Evolutionary conservation across 176 grass and related monocot genomes (phyloP), one percentile per base, ranked within the genome.

Genomic region (Rhipidocladum racemiflorum): DNA sequence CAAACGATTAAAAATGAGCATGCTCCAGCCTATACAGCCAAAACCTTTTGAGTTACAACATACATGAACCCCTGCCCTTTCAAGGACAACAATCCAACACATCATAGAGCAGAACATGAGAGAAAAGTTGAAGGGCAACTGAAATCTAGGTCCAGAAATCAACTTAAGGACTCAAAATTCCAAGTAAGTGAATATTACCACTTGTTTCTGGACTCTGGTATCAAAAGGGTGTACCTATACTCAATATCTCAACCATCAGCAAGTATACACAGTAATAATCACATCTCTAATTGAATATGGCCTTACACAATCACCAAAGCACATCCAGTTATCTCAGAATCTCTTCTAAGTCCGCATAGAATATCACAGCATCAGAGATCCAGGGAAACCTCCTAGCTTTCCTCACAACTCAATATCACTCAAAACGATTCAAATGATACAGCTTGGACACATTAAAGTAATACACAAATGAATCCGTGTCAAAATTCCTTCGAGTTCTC

Each of bases 391-490:
- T 15, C 29, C 10, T 42, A 62, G 49, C 53, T 69, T 17, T 57
- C 24, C 40, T 81, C 39, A 25, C 15, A 50, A n/a, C n/a, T n/a
- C n/a, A n/a, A 56, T 69, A 24, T 44, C 35, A 53, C 25, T 39
- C 30, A 35, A 89, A 81, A 57, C 4, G 15, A 80, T 25, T 13
- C 24, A 32, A 72, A 54, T 50, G 42, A 13, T 66, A 48, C 8
- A 3, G 18, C 59, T 68, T 74, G 73, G 9, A 6, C 40, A 50
- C 35, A 74, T 62, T 77, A 81, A 76, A 84, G 45, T 81, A 72
- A 56, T 64, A 40, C 21, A 32, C 13, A 57, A 60, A 81, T 59
- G 30, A 21, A 20, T 68, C 54, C 27, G 70, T 18, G 38, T 85
- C 12, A 7, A 43, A 36, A 53, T 14, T 14, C 64, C 34, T 23